Evolutionary conservation across 192 early-diverging fungal genomes (phyloP), one percentile per base, ranked within the genome.

Genomic region (Glomus cerebriforme): DNA sequence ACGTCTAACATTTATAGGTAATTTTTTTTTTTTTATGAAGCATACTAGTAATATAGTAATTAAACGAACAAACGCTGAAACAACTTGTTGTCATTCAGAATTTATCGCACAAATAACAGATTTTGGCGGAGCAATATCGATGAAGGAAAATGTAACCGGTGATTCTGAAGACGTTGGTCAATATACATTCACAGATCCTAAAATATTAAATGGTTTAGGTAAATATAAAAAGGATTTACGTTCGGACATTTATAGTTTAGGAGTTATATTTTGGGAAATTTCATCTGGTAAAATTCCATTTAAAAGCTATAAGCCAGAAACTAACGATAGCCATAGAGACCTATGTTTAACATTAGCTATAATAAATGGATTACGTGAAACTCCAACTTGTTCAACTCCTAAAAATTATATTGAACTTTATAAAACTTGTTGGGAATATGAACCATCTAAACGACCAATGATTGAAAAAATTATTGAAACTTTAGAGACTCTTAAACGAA

Each of bases 351-450:
- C 37, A 39, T 39, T 39, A 8, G 37, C 2, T 7, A 54, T 54
- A 15, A 76, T 81, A 75, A 81, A 85, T 47, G 81, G 84, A 35
- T 74, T 78, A 67, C 81, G 84, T 2, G 84, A 85, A 62, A 6
- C 73, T 2, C 34, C 81, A 1, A 67, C 81, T 13, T 72, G 79
- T 1, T 77, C 74, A 1, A 85, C 84, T 0, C 84, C 84, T 10
- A 37, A n/a, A 24, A 67, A 65, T 45, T 85, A 81, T 63, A 80
- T 54, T 69, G 70, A 43, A 4, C 69, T 85, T 22, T 82, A 82
- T 24, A 77, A 85, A 54, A 43, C 59, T 27, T 85, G 84, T 73
- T 85, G 84, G 84, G 65, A 80, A 8, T 54, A 26, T 24, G 79
- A 82, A 47, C 81, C 84, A 3, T 74, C 69, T 0, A 70, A 49